Evolutionary conservation across 495 filamentous ascomycete species (phyloP), one percentile per base, ranked within the genome.

Genomic region (Aspergillus sparsus): DNA sequence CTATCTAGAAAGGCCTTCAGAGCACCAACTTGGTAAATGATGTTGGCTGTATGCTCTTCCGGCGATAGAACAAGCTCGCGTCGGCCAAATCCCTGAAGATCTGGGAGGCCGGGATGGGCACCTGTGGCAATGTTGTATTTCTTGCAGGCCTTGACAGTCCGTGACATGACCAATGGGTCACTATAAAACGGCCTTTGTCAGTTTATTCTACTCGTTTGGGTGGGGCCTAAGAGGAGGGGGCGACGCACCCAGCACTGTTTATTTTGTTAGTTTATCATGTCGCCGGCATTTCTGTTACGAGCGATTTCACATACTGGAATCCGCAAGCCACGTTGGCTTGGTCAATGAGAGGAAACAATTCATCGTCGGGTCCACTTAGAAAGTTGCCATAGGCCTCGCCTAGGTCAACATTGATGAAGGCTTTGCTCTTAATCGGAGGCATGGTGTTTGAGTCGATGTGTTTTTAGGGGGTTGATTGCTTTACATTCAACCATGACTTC

Each of bases 271-370:
- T n/a, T n/a, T n/a, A n/a, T n/a, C n/a, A n/a, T n/a, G n/a, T n/a
- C n/a, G n/a, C n/a, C n/a, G n/a, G n/a, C n/a, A n/a, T n/a, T n/a
- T n/a, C n/a, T n/a, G n/a, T n/a, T n/a, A n/a, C n/a, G n/a, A n/a
- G n/a, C n/a, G n/a, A n/a, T n/a, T n/a, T n/a, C n/a, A n/a, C 53
- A 27, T 44, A 36, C 11, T 85, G 85, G 64, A 86, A 85, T 6
- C 83, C 85, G 62, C 85, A 87, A 3, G 85, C 85, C 7, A 87
- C 63, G 62, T 88, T 87, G 16, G 85, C 85, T 58, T 82, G 77
- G 58, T 86, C 83, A 60, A 87, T 81, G 49, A 81, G 61, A 21
- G 79, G 80, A 34, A 87, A 79, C 15, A 87, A 73, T 34, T 86
- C 82, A 13, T 80, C 77, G 54, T 87, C 85, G 7, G 84, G 83